phyloP scores from a whole-genome alignment of 78 protist species.

The Guillardia theta region DNA sequence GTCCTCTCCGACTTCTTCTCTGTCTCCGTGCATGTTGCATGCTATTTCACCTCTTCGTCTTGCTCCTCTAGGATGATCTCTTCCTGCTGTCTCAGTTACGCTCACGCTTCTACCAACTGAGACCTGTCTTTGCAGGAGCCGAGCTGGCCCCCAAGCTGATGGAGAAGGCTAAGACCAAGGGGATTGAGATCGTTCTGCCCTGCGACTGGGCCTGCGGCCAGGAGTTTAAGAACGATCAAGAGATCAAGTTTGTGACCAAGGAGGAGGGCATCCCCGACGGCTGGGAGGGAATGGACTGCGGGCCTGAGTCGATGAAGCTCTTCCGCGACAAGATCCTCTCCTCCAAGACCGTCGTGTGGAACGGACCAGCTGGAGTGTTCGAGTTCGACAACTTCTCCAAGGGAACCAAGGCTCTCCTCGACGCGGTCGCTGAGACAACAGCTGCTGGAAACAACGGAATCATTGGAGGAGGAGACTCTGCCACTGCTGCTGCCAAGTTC shows the following conservation, averaged over 20 bases:
- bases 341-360: neutral
- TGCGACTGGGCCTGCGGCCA: conserved; percentile 1
- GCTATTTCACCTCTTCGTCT: too few species aligned
- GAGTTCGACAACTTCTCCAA: conserved; percentile 65
- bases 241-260: conserved; percentile 2
- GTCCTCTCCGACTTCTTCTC: too few species aligned
- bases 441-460: conserved; percentile 40
- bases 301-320: conserved; percentile 2
- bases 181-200: neutral
- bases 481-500: conserved; percentile 61
- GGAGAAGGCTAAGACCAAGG: neutral
- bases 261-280: conserved; percentile 16
- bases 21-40: too few species aligned
- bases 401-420: conserved; percentile 63
- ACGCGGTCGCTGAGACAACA: neutral
- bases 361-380: conserved; percentile 66
- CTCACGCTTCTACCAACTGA: too few species aligned
- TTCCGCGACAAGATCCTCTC: neutral
- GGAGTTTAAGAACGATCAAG: conserved; percentile 12
- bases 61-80: too few species aligned
- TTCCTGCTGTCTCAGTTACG: too few species aligned
- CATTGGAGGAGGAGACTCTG: conserved; percentile 99
- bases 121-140: too few species aligned
- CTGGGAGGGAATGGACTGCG: conserved; percentile 16
- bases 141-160: neutral